Base-by-base conservation (phyloP, 257 asterid genomes). In the Avicennia marina region DNA sequence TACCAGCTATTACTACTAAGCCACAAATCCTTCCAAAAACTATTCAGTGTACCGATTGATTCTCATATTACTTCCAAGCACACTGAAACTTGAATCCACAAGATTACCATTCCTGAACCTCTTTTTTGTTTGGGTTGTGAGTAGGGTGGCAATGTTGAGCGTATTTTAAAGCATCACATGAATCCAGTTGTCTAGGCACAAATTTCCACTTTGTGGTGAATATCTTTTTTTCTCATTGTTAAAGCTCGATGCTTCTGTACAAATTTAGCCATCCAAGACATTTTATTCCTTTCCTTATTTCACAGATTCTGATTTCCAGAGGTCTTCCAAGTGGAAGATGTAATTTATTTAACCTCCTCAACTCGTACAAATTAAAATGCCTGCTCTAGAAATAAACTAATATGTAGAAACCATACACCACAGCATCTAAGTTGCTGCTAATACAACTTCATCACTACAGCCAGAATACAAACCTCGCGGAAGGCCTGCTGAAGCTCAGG, bases 401-500 rank as follows among this genome's bases (percentile, higher is more conserved):
- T 18, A 40, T 7, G 8, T 42, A 29, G 54, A 25, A n/a, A 50
- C 19, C 12, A 57, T 44, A n/a, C 17, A 34, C 19, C 49, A 46
- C 41, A 11, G 17, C 56, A 21, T 42, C 49, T 7, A 41, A 15
- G 17, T 25, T 56, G 25, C 56, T 62, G 31, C 20, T 47, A 55
- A 22, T 21, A 41, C 25, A 68, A 36, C 25, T 63, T 21, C n/a
- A n/a, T n/a, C 8, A 45, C 43, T 58, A 44, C 53, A 65, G 63
- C 68, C 54, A 48, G 59, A 46, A 64, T 49, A 49, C 79, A 39
- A 71, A 90, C 98, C 98, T 91, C 82, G 55, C 71, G 67, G 76
- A 91, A 91, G 34, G 93, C 89, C 67, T 68, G 70, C 76, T 78
- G 52, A 56, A 83, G 89, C 63, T 79, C 89, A 36, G 83, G 75